Evolutionary conservation across 2,329 filamentous ascomycete genomes (phyloP), one percentile per base, ranked within the genome.

Genomic region (Calycina marina): DNA sequence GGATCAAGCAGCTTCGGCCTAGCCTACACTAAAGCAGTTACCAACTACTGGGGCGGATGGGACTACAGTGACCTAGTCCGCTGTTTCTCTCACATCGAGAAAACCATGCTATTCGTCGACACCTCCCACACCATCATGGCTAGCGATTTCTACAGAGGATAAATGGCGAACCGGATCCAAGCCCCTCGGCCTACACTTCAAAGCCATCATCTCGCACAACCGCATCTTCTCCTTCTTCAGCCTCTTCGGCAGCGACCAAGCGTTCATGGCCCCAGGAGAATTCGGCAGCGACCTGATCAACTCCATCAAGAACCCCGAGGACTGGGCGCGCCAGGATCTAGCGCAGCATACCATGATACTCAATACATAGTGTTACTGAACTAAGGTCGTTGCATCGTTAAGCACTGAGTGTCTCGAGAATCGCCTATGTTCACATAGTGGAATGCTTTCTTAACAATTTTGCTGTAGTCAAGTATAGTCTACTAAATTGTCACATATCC

Each of bases 151-250:
- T 82, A 79, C 44, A 77, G 77, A 18, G 77, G 77, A 9, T 80
- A 72, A 47, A 80, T 82, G 76, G 72, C 79, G 41, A 79, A 90
- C 53, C 92, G 84, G 83, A 82, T 93, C 46, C 81, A 77, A 88
- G 39, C 67, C 71, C 1, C 66, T 93, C 0, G 84, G 82, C 15
- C 71, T 80, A 22, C 71, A 77, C 42, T 90, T 93, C 67, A 82
- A 82, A 54, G 82, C 83, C 0, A 63, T 93, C 4, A 82, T 92
- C 18, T 82, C 74, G 48, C 83, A 92, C 51, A 82, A 90, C 45
- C 83, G 83, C 28, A 75, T 84, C 35, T 86, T 84, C 54, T 31
- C 31, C 8, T 12, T 15, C 4, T 10, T 8, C 4, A 18, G 6
- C 14, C 12, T 36, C n/a, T 14, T 32, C 8, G 10, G 12, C 4